Conservation (phyloP, 306 rosid species). For the Sicyos baderoa region DNA sequence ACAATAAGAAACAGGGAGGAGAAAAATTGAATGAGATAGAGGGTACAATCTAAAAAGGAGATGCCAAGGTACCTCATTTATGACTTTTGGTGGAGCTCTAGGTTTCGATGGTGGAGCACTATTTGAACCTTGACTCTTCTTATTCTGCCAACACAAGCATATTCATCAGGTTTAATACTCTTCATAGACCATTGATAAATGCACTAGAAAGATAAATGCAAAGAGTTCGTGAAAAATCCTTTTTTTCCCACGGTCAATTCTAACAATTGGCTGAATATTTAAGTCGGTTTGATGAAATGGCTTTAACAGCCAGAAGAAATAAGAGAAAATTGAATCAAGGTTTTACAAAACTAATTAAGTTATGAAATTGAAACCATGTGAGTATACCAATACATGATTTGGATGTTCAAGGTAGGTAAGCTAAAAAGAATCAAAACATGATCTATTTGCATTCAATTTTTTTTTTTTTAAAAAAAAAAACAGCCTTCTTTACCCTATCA, state of each 20-base stretch:
- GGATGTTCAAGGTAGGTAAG: not conserved
- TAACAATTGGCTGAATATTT: not conserved
- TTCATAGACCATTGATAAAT: conserved; percentile 5
- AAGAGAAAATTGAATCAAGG: not conserved
- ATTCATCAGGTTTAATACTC: conserved; percentile 27
- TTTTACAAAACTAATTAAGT: not conserved
- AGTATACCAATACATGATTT: not conserved
- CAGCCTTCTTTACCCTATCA: not conserved
- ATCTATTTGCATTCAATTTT: not conserved
- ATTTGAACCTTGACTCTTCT: conserved; percentile 35
- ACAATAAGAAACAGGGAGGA: not conserved
- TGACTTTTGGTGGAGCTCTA: conserved; percentile 36
- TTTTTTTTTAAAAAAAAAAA: too few species aligned
- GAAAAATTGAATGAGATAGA: not conserved
- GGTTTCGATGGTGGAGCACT: conserved; percentile 43
- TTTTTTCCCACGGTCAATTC: not conserved
- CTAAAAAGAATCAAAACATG: not conserved
- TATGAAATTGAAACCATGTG: too few species aligned
- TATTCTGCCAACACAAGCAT: conserved; percentile 38
- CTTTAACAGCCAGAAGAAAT: not conserved
- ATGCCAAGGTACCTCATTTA: conserved; percentile 46
- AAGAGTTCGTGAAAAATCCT: too few species aligned
- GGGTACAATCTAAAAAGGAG: conserved; percentile 12
- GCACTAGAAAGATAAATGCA: not conserved
- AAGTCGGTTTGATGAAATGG: not conserved